A percentile compares a stretch with the other conserved stretches of the same genome.
Conservation (phyloP, 495 filamentous ascomycete genomes). For the Aspergillus avenaceus region DNA sequence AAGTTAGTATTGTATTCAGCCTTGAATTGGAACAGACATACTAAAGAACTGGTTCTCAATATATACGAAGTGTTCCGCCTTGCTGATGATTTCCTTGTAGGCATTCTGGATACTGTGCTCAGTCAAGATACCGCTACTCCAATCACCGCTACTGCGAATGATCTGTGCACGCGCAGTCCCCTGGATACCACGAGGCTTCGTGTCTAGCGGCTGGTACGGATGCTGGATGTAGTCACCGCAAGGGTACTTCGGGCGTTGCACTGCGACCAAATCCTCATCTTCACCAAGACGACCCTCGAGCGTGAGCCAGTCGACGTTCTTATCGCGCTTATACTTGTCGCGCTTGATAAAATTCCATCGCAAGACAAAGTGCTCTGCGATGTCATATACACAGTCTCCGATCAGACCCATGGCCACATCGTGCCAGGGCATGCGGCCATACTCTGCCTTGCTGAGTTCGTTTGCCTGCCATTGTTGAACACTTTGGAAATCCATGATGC, state of each 20-base stretch:
- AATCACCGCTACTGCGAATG: constrained; percentile 82
- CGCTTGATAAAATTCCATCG: constrained; percentile 97
- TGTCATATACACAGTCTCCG: constrained; percentile 87
- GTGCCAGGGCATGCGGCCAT: constrained; percentile 96
- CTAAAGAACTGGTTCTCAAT: constrained; percentile 98
- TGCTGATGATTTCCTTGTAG: constrained; percentile 77
- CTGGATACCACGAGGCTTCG: constrained; percentile 49
- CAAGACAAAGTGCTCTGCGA: constrained; percentile 93
- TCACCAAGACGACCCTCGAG: constrained; percentile 75
- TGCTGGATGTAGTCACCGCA: constrained; percentile 84
- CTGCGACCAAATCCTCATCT: constrained; percentile 78
- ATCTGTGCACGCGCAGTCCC: constrained; percentile 80
- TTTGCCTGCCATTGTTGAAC: constrained; percentile 92
- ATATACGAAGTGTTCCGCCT: constrained; percentile 87
- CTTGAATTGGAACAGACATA: too few relatives aligned
- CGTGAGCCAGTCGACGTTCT: constrained; percentile 74
- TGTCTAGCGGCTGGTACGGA: constrained; percentile 59
- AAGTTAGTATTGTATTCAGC: too few relatives aligned
- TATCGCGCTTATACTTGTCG: constrained; percentile 92
- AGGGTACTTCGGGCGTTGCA: constrained; percentile 80
- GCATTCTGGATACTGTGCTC: constrained; percentile 94
- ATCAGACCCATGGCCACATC: constrained; percentile 88
- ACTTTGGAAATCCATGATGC: constrained; percentile 91
- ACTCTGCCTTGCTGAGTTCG: constrained; percentile 86
- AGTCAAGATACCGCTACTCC: constrained; percentile 88